A percentile compares a stretch with the other conserved stretches of the same genome.
Conservation (phyloP, 164 flowering plant species). For the Annona squamosa region DNA sequence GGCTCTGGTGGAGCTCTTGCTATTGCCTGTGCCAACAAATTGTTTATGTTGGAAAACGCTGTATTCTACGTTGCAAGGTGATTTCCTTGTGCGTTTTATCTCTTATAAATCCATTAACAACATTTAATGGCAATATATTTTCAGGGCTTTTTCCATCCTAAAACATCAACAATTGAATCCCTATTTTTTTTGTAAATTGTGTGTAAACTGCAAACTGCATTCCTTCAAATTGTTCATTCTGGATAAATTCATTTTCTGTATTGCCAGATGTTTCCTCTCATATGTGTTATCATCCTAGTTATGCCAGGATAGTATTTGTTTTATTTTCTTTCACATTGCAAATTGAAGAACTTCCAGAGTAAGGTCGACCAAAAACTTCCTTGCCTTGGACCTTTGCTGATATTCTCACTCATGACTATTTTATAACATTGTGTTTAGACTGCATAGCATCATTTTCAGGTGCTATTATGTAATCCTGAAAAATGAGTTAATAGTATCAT, state of each 20-base stretch:
- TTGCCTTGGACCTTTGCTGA: too few species aligned
- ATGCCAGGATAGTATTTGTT: too few species aligned
- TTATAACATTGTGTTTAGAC: too few species aligned
- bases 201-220: too few species aligned
- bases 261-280: too few species aligned
- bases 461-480: not conserved
- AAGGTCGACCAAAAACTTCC: too few species aligned
- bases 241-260: too few species aligned
- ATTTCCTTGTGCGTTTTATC: not conserved
- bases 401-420: too few species aligned
- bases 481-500: not conserved
- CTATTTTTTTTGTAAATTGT: not conserved
- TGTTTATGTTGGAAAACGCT: slow-evolving; percentile 28
- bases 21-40: slow-evolving; percentile 31
- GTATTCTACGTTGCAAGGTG: slow-evolving; percentile 33
- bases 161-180: not conserved
- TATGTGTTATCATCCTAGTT: too few species aligned
- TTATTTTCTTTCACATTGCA: too few species aligned
- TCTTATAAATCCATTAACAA: not conserved
- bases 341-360: too few species aligned
- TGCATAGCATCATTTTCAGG: not conserved
- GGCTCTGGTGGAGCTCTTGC: slow-evolving; percentile 42
- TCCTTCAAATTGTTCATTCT: too few species aligned
- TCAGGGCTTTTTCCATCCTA: not conserved
- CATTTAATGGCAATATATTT: not conserved